Conservation (phyloP, 495 filamentous ascomycete species). For the Neurospora cerealis region DNA sequence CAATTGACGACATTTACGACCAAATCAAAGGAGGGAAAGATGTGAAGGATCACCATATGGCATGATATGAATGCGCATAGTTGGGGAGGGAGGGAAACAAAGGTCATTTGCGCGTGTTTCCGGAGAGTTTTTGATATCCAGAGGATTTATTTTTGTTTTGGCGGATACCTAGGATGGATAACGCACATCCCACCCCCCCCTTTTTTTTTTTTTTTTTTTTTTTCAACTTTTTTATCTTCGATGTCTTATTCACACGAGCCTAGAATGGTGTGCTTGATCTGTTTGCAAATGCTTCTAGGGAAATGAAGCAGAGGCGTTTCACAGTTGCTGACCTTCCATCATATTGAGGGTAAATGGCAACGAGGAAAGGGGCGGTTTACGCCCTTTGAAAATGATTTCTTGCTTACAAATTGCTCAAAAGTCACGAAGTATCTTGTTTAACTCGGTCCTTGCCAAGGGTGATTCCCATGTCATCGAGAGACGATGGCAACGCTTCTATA, state of each 20-base stretch:
- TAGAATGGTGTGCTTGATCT: background rate
- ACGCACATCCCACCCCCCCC: background rate
- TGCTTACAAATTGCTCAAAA: background rate
- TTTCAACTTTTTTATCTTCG: background rate
- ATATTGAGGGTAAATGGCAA: background rate
- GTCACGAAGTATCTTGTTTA: background rate
- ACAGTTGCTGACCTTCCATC: background rate
- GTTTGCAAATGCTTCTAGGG: background rate
- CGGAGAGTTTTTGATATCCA: background rate
- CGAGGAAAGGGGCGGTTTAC: background rate
- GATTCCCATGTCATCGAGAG: background rate
- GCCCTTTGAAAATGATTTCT: background rate
- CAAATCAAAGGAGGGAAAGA: background rate
- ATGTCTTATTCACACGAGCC: background rate
- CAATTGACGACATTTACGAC: background rate
- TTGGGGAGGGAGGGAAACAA: background rate
- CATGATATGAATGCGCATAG: background rate
- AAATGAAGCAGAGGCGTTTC: background rate
- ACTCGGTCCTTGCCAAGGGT: background rate
- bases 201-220: background rate
- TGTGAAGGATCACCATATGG: constrained; percentile 2
- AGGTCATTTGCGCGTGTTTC: background rate
- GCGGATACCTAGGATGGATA: background rate
- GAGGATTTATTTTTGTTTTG: background rate
- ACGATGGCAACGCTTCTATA: background rate